Evolutionary conservation across 257 asterid species (phyloP).

Genomic region (Lantana camara): DNA sequence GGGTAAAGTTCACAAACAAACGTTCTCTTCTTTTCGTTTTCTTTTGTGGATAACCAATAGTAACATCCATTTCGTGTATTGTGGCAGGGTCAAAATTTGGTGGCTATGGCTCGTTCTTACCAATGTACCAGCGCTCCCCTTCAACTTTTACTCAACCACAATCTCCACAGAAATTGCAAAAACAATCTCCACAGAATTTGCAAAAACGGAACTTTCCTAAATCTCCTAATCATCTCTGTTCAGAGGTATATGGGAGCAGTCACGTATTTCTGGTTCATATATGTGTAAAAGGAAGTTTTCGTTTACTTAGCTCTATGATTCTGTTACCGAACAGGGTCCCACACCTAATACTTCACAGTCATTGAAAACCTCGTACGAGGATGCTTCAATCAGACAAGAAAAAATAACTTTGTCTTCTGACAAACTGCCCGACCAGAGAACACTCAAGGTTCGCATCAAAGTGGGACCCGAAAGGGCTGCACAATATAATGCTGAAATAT

Average conservation of each 20-base stretch:
- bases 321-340: constrained; percentile 51
- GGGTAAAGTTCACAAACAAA: constrained; percentile 60
- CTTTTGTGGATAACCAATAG: constrained; percentile 21
- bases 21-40: constrained; percentile 27
- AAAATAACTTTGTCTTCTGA: constrained; percentile 40
- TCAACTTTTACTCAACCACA: constrained; percentile 57
- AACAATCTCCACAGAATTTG: constrained; percentile 58
- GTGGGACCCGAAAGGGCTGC: constrained; percentile 63
- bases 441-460: constrained; percentile 74
- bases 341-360: constrained; percentile 44
- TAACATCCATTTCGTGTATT: constrained; percentile 31
- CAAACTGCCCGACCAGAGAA: constrained; percentile 47
- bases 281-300: constrained; percentile 24
- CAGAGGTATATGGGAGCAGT: constrained; percentile 53
- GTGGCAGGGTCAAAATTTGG: constrained; percentile 82
- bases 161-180: constrained; percentile 63
- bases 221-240: constrained; percentile 43
- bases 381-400: constrained; percentile 44
- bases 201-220: constrained; percentile 48
- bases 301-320: constrained; percentile 39
- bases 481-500: constrained; percentile 68
- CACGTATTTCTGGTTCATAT: constrained; percentile 27
- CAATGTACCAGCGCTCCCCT: constrained; percentile 79
- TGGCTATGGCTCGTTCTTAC: constrained; percentile 91
- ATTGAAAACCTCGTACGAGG: constrained; percentile 37